phyloP scores from a whole-genome alignment of 2,329 filamentous ascomycete genomes.

The Fusarium sublunatum region DNA sequence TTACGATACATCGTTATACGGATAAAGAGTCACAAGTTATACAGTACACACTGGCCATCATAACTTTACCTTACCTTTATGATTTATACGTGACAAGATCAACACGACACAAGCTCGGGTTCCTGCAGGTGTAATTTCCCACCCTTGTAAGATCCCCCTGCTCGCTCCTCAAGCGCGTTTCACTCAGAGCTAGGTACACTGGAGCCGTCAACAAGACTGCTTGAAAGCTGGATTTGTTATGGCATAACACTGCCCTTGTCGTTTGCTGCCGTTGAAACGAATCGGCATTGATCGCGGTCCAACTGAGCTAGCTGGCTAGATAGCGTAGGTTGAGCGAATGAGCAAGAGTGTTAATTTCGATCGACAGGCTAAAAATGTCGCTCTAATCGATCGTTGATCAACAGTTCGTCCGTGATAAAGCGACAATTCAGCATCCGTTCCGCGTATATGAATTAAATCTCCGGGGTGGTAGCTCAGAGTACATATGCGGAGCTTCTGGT shows the following conservation, averaged over 20 bases:
- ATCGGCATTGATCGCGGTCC: constrained; percentile 4
- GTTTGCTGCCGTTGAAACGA: constrained; percentile 10
- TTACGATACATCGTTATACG: not conserved
- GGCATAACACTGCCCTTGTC: constrained; percentile 13
- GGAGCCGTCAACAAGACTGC: constrained; percentile 4
- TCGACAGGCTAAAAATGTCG: not conserved
- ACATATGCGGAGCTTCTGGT: too few relatives aligned
- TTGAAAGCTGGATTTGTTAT: constrained; percentile 14
- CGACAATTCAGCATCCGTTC: not conserved
- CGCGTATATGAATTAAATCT: not conserved
- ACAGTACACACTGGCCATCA: not conserved
- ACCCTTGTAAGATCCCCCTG: constrained; percentile 40
- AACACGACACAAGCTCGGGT: constrained; percentile 29
- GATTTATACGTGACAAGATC: constrained; percentile 18
- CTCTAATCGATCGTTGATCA: not conserved
- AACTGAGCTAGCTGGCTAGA: not conserved
- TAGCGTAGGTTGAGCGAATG: too few relatives aligned
- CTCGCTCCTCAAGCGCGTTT: constrained; percentile 35
- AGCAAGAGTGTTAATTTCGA: constrained; percentile 1
- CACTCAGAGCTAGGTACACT: constrained; percentile 26
- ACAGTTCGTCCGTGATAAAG: not conserved
- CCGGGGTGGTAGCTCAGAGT: too few relatives aligned
- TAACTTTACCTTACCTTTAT: not conserved
- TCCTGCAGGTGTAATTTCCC: constrained; percentile 46
- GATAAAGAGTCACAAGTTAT: not conserved